Evolutionary conservation across 306 rosid species (phyloP).

Genomic region (Quercus mongolica): DNA sequence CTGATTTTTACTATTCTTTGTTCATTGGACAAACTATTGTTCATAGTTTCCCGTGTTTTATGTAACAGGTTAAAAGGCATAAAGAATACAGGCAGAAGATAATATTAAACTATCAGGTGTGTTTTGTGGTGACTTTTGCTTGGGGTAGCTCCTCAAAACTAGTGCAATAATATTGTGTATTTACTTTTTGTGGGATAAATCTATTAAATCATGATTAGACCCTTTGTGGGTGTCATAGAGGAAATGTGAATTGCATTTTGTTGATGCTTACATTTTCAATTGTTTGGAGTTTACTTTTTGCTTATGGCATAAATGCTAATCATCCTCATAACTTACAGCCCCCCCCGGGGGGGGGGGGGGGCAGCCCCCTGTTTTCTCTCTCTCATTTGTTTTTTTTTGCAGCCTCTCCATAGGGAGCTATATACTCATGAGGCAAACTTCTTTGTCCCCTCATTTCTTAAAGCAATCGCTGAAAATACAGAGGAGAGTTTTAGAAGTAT

Average conservation of each 20-base stretch:
- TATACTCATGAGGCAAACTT: conserved; percentile 57
- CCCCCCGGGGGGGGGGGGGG: too few species aligned
- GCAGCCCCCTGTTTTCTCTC: background rate
- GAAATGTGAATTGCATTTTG: conserved; percentile 5
- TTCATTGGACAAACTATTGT: conserved; percentile 3
- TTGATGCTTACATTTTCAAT: background rate
- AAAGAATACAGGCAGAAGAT: conserved; percentile 74
- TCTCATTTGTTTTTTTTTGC: conserved; percentile 25
- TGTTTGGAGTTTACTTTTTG: conserved; percentile 18
- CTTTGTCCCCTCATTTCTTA: conserved; percentile 85
- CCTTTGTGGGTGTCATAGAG: background rate
- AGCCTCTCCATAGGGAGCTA: conserved; percentile 74
- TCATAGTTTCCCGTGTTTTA: conserved; percentile 17
- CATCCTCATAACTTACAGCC: background rate
- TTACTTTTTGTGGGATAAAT: background rate
- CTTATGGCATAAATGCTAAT: conserved; percentile 6
- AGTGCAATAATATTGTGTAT: background rate
- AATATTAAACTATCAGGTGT: conserved; percentile 61
- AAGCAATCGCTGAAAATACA: conserved; percentile 65
- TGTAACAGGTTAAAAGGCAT: conserved; percentile 71
- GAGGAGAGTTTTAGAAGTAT: conserved; percentile 66
- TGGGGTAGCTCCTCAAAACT: background rate
- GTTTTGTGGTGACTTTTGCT: conserved; percentile 17
- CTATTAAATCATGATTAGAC: background rate
- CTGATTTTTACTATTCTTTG: background rate